A percentile compares a stretch with the other conserved stretches of the same genome.
These are phyloP conservation scores for Tuber calosporum DNA, from an alignment of 495 filamentous ascomycete species.

Conservation along the genomic window DNA sequence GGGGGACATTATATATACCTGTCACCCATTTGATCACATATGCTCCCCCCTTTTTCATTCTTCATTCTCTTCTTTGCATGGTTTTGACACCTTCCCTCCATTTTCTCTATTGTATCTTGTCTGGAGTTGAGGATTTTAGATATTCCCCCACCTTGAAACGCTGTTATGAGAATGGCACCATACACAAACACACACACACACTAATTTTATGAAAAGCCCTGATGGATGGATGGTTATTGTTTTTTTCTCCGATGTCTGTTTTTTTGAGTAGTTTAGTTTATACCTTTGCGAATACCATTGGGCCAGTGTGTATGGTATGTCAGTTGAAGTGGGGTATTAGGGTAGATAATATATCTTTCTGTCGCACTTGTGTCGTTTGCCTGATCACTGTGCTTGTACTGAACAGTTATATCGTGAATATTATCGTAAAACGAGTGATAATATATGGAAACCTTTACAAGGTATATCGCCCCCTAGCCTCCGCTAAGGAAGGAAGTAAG, in stretches of 20 bases:
- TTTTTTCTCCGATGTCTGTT: neutral
- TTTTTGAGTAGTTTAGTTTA: neutral
- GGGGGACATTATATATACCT: neutral
- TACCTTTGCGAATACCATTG: neutral
- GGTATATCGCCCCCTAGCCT: neutral
- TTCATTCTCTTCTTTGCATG: conserved; percentile 5
- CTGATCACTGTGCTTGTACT: neutral
- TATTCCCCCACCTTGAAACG: neutral
- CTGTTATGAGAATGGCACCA: neutral
- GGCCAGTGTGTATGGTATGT: neutral
- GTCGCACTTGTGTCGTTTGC: neutral
- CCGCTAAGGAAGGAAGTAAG: neutral
- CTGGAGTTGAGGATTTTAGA: neutral
- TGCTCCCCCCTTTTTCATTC: conserved; percentile 1
- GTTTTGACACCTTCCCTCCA: conserved; percentile 2
- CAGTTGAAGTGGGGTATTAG: neutral
- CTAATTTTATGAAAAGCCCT: neutral
- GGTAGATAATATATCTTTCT: neutral
- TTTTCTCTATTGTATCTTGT: neutral
- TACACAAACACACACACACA: neutral
- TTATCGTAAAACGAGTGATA: neutral
- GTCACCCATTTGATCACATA: neutral
- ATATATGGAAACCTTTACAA: neutral
- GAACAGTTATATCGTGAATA: neutral
- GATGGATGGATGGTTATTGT: neutral